These are phyloP conservation scores for Jamesozyma jinghongensis DNA, from an alignment of 805 yeast species.

Conservation along the genomic window DNA sequence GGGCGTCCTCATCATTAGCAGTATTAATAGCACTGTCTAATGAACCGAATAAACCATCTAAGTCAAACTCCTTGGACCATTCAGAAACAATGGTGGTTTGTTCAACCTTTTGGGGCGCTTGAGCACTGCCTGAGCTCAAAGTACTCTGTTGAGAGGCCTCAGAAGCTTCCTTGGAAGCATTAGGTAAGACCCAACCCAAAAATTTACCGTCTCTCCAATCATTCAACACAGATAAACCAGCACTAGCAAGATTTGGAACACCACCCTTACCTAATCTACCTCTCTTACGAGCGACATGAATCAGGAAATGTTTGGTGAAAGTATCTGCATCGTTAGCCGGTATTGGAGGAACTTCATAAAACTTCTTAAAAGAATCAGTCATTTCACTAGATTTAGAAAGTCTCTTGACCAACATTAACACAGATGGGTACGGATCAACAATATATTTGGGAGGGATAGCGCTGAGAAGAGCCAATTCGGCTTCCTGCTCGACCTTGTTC, in stretches of 20 bases:
- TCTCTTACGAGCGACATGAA: conserved; percentile 84
- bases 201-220: conserved; percentile 98
- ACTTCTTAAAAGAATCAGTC: conserved; percentile 64
- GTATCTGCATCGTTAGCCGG: conserved; percentile 65
- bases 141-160: conserved; percentile 27
- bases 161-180: conserved; percentile 35
- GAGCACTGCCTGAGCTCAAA: conserved; percentile 28
- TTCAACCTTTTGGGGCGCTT: conserved; percentile 38
- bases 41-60: conserved; percentile 63
- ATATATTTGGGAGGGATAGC: conserved; percentile 85
- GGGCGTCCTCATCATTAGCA: conserved; percentile 17
- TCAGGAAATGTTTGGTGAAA: conserved; percentile 75
- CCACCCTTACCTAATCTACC: conserved; percentile 94
- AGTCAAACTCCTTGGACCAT: conserved; percentile 92
- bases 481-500: conserved; percentile 58
- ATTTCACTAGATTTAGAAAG: conserved; percentile 63
- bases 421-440: conserved; percentile 75
- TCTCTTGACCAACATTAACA: conserved; percentile 65
- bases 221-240: conserved; percentile 71
- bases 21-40: conserved; percentile 29
- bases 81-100: conserved; percentile 74
- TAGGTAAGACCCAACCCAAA: conserved; percentile 82
- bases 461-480: conserved; percentile 79
- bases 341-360: conserved; percentile 74
- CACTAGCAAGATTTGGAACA: conserved; percentile 77